Conservation (phyloP, 2,329 filamentous ascomycete species). For the Lachnellula suecica region DNA sequence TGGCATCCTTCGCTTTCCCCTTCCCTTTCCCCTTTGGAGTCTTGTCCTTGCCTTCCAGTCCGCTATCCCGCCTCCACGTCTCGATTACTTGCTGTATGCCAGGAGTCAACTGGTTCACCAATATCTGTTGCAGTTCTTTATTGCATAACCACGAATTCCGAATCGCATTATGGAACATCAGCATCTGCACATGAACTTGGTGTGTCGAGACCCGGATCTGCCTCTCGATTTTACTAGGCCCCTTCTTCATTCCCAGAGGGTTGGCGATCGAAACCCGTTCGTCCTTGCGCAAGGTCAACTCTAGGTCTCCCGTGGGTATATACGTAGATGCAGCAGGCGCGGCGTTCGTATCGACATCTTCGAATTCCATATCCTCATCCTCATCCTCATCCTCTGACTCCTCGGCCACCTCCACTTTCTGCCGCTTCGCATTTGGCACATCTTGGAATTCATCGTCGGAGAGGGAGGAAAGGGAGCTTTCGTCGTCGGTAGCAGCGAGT, state of each 20-base stretch:
- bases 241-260: constrained; percentile 70
- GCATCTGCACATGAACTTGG: constrained; percentile 80
- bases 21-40: constrained; percentile 33
- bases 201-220: constrained; percentile 77
- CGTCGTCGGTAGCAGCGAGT: constrained; percentile 44
- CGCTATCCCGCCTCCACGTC: constrained; percentile 69
- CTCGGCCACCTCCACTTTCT: constrained; percentile 34
- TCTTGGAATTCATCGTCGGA: constrained; percentile 57
- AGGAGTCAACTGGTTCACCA: constrained; percentile 71
- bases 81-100: constrained; percentile 65
- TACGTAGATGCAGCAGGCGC: constrained; percentile 39
- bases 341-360: constrained; percentile 50
- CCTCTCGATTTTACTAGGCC: constrained; percentile 80
- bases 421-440: constrained; percentile 42
- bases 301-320: constrained; percentile 63
- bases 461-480: constrained; percentile 32
- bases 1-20: constrained; percentile 35
- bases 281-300: constrained; percentile 67
- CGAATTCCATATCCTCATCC: constrained; percentile 62
- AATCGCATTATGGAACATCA: constrained; percentile 87
- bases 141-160: constrained; percentile 86
- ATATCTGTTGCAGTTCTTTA: constrained; percentile 67
- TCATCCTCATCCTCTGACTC: constrained; percentile 50
- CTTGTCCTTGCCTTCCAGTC: constrained; percentile 49
- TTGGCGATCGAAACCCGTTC: constrained; percentile 60